A percentile compares a stretch with the other conserved stretches of the same genome.
Evolutionary conservation across 441 rosid genomes (phyloP).

Genomic region (Hypseocharis bilobata): DNA sequence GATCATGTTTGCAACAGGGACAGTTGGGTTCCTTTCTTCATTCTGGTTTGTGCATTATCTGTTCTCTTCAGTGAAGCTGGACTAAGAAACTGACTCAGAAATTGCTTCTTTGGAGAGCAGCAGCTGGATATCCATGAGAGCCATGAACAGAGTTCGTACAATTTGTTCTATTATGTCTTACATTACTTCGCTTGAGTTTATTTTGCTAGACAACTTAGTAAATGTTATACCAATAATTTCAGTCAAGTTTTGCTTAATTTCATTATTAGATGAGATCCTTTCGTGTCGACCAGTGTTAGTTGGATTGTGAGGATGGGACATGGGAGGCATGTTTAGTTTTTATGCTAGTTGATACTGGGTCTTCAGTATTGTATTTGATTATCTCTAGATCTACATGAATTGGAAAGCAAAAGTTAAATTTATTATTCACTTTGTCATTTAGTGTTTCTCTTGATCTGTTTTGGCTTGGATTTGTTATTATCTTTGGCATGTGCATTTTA

Average conservation of each 20-base stretch:
- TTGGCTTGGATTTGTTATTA: neutral
- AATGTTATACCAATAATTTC: conserved; percentile 29
- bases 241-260: conserved; percentile 19
- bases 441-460: neutral
- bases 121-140: neutral
- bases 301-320: neutral
- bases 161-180: conserved; percentile 11
- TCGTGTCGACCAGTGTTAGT: neutral
- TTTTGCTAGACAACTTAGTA: conserved; percentile 24
- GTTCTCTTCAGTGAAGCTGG: conserved; percentile 84
- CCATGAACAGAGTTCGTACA: neutral
- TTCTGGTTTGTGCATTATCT: conserved; percentile 81
- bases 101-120: conserved; percentile 8
- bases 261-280: neutral
- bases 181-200: conserved; percentile 15
- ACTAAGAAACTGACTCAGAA: conserved; percentile 25
- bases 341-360: too few relatives aligned
- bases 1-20: conserved; percentile 69
- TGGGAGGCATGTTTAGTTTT: neutral
- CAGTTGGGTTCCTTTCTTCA: conserved; percentile 70
- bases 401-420: neutral
- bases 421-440: neutral
- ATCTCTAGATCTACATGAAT: neutral
- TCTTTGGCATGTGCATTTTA: too few relatives aligned
- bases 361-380: neutral